These are phyloP conservation scores for Penicillium desertorum DNA, from an alignment of 495 filamentous ascomycete species.

Conservation along the genomic window DNA sequence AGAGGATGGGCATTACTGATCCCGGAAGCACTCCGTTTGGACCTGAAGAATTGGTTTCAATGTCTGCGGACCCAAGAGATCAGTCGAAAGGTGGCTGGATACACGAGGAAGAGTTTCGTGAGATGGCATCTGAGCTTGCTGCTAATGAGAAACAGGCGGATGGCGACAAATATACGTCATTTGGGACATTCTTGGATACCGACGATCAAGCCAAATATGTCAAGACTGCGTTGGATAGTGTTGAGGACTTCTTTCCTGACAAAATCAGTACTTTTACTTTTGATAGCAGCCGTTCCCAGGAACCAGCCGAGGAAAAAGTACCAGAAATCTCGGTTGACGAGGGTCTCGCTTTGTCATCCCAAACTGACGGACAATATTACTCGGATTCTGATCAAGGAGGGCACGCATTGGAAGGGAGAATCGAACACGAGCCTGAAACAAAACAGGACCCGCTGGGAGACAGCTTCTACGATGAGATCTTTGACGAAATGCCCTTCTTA, in stretches of 20 bases:
- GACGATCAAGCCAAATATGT: conserved; percentile 55
- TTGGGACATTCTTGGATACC: conserved; percentile 61
- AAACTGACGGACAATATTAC: conserved; percentile 21
- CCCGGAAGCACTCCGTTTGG: conserved; percentile 72
- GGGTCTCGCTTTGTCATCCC: conserved; percentile 46
- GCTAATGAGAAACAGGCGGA: conserved; percentile 58
- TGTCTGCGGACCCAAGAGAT: conserved; percentile 78
- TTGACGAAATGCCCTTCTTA: conserved; percentile 23
- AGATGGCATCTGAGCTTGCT: conserved; percentile 59
- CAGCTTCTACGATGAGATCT: conserved; percentile 32
- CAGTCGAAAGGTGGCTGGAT: conserved; percentile 75
- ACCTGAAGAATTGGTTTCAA: conserved; percentile 74
- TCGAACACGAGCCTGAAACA: conserved; percentile 1
- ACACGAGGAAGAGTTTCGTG: conserved; percentile 80
- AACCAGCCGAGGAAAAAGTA: conserved; percentile 12
- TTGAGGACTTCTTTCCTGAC: conserved; percentile 80
- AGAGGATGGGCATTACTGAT: conserved; percentile 58
- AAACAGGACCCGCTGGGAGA: conserved; percentile 12
- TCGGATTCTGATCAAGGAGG: conserved; percentile 9
- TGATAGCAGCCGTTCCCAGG: conserved; percentile 10
- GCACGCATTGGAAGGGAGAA: conserved; percentile 1
- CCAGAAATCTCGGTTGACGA: conserved; percentile 48
- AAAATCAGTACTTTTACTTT: conserved; percentile 46
- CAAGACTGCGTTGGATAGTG: conserved; percentile 76
- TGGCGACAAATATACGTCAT: conserved; percentile 49